These are phyloP conservation scores for Cyclocybe aegerita DNA, from an alignment of 768 basidiomycete genomes.

Conservation along the genomic window DNA sequence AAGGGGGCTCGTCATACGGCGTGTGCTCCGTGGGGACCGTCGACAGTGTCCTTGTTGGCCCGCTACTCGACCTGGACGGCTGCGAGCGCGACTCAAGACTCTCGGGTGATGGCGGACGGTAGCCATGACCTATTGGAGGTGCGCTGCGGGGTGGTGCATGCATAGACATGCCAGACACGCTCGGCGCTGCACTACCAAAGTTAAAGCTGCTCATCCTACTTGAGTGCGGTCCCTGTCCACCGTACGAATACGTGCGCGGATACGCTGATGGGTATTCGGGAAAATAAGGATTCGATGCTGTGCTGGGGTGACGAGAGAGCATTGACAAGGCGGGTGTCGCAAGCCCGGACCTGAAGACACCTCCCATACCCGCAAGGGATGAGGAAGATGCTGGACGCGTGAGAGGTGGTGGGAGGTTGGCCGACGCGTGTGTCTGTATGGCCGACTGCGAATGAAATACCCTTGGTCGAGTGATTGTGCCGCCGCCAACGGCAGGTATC, in stretches of 20 bases:
- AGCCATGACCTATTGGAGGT: not conserved
- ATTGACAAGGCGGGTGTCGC: slow-evolving; percentile 21
- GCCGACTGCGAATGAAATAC: slow-evolving; percentile 84
- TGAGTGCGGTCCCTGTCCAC: no score
- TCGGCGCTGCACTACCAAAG: slow-evolving; percentile 4
- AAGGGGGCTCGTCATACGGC: slow-evolving; percentile 10
- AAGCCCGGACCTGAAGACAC: slow-evolving; percentile 17
- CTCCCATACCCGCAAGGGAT: not conserved
- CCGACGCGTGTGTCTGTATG: slow-evolving; percentile 40
- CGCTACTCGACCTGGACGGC: slow-evolving; percentile 47
- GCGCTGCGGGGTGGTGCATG: slow-evolving; percentile 7
- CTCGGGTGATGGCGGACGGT: slow-evolving; percentile 45
- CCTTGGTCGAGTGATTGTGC: slow-evolving; percentile 80
- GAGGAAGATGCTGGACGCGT: slow-evolving; percentile 8
- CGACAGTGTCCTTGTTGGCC: slow-evolving; percentile 40
- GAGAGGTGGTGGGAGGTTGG: slow-evolving; percentile 22
- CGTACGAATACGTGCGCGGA: not conserved
- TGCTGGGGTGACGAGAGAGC: slow-evolving; percentile 21
- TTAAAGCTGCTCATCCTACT: not conserved
- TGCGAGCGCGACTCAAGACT: slow-evolving; percentile 46
- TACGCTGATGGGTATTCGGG: slow-evolving; percentile 12
- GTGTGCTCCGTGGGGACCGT: slow-evolving; percentile 41
- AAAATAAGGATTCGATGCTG: slow-evolving; percentile 25
- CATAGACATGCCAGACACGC: not conserved
- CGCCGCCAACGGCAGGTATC: slow-evolving; percentile 90